These are phyloP conservation scores for Fusarium buxicola DNA, from an alignment of 2,329 filamentous ascomycete genomes.

Conservation along the genomic window DNA sequence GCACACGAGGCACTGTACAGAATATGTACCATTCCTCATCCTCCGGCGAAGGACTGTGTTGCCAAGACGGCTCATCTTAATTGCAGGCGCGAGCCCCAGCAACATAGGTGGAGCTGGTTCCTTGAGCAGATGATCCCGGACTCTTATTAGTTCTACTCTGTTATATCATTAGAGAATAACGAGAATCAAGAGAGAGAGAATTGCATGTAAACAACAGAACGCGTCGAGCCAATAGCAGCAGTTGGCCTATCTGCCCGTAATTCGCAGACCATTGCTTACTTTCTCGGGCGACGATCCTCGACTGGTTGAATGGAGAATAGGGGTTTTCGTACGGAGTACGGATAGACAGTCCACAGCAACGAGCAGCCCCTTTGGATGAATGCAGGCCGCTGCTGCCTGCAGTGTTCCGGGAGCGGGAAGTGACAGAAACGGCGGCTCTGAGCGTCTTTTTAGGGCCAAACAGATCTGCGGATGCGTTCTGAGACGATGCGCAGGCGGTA, in stretches of 20 bases:
- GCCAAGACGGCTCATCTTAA: conserved; percentile 47
- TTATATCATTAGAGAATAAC: conserved; percentile 9
- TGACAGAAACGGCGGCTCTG: conserved; percentile 36
- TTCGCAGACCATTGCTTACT: conserved; percentile 12
- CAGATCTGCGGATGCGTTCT: conserved; percentile 20
- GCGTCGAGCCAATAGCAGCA: not conserved
- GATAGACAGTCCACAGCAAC: not conserved
- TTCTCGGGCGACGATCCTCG: conserved; percentile 1
- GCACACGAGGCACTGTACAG: conserved; percentile 16
- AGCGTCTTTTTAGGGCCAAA: conserved; percentile 21
- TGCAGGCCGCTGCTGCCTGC: conserved; percentile 42
- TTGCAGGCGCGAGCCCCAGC: conserved; percentile 34
- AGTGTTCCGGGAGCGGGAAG: conserved; percentile 38
- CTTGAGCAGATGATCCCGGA: conserved; percentile 20
- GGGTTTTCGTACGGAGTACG: too few relatives aligned
- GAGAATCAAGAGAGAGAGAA: conserved; percentile 2
- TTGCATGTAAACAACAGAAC: conserved; percentile 17
- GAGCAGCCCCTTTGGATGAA: conserved; percentile 33
- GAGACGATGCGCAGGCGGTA: conserved; percentile 23
- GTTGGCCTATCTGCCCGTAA: not conserved
- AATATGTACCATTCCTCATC: conserved; percentile 39
- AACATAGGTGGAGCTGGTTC: conserved; percentile 32
- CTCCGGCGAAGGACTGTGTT: conserved; percentile 32
- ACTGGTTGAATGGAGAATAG: not conserved
- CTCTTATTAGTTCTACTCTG: conserved; percentile 9